These are phyloP conservation scores for Heliamphora pulchella DNA, from an alignment of 179 eudicot genomes.

Conservation along the genomic window DNA sequence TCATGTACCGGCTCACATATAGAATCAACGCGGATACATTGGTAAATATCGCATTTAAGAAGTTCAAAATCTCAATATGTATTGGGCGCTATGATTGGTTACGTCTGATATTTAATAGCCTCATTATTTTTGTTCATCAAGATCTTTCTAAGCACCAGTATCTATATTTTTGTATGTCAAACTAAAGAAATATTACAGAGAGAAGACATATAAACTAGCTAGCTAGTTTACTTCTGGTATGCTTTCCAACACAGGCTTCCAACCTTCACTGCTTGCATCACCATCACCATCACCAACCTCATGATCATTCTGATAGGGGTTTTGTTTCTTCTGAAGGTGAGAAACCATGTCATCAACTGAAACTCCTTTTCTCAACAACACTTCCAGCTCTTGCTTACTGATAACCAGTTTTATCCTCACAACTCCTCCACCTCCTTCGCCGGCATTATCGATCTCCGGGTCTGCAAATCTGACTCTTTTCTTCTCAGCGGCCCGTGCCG, in stretches of 20 bases:
- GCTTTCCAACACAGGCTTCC: constrained; percentile 45
- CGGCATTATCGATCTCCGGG: constrained; percentile 17
- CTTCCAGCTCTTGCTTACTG: constrained; percentile 60
- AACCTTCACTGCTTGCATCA: constrained; percentile 16
- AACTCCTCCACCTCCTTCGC: constrained; percentile 19
- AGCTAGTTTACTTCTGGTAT: constrained; percentile 48
- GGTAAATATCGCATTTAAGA: too few relatives aligned
- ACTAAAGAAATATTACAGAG: not conserved
- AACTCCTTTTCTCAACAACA: constrained; percentile 44
- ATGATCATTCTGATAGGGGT: not conserved
- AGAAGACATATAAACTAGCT: not conserved
- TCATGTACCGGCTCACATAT: too few relatives aligned
- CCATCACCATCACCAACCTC: constrained; percentile 8
- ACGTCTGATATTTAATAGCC: not conserved
- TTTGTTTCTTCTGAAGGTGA: constrained; percentile 24
- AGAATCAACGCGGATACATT: too few relatives aligned
- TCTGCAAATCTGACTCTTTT: constrained; percentile 43
- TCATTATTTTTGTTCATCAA: constrained; percentile 3
- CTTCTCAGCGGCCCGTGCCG: constrained; percentile 15
- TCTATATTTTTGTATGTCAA: constrained; percentile 1
- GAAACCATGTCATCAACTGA: constrained; percentile 38
- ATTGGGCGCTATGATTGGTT: too few relatives aligned
- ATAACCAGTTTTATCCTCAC: constrained; percentile 67
- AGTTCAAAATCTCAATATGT: too few relatives aligned
- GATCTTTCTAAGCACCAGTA: not conserved